Evolutionary conservation across 2,329 filamentous ascomycete genomes (phyloP).

Genomic region (Rosellinia necatrix): DNA sequence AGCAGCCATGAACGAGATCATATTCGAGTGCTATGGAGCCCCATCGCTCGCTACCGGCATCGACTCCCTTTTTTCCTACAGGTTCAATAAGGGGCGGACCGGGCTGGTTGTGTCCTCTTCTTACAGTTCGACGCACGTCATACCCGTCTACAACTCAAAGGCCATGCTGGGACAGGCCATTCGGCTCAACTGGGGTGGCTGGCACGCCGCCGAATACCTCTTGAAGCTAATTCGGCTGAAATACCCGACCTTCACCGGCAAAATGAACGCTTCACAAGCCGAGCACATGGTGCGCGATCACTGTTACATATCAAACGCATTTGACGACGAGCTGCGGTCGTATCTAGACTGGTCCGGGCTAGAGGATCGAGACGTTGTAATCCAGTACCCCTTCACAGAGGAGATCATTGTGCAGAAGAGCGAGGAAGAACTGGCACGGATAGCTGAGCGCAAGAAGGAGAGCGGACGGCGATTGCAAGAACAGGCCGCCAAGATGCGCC

Average conservation of each 20-base stretch:
- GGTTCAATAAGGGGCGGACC: conserved; percentile 84
- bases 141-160: conserved; percentile 87
- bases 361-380: conserved; percentile 84
- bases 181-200: conserved; percentile 92
- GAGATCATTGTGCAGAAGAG: conserved; percentile 89
- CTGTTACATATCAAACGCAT: conserved; percentile 86
- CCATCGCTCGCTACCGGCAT: conserved; percentile 92
- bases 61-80: conserved; percentile 94
- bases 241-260: conserved; percentile 86
- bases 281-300: conserved; percentile 87
- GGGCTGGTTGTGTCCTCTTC: conserved; percentile 91
- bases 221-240: conserved; percentile 88
- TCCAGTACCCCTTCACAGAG: conserved; percentile 94
- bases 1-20: conserved; percentile 91
- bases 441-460: conserved; percentile 94
- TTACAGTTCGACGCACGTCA: conserved; percentile 91
- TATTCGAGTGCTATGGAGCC: conserved; percentile 94
- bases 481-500: conserved; percentile 94
- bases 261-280: conserved; percentile 83
- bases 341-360: conserved; percentile 92
- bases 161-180: conserved; percentile 84
- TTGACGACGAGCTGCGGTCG: conserved; percentile 73
- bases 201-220: conserved; percentile 87
- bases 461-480: conserved; percentile 89
- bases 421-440: conserved; percentile 86